Percentiles rank a stretch among this genome's conserved stretches.
Evolutionary conservation across 331 rosid species (phyloP).

Genomic region (Malus hybrid): DNA sequence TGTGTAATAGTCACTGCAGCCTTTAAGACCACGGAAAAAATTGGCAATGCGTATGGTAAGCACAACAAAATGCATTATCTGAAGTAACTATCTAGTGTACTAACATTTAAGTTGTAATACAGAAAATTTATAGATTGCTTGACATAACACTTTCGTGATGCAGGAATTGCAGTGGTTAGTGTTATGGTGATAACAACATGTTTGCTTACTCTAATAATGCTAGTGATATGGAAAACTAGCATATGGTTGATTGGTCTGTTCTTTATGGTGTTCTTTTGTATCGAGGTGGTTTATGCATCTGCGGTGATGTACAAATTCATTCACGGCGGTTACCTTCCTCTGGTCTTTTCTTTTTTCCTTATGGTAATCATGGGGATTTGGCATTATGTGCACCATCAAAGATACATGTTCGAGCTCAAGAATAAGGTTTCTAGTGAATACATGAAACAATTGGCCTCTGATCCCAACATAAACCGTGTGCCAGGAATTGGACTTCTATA

Average conservation of each 20-base stretch:
- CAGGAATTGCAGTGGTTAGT: conserved; percentile 71
- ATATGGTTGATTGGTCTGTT: conserved; percentile 37
- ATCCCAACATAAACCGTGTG: conserved; percentile 34
- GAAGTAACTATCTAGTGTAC: too few relatives aligned
- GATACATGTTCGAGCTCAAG: conserved; percentile 53
- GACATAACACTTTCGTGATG: not conserved
- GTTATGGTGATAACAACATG: conserved; percentile 60
- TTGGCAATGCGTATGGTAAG: conserved; percentile 69
- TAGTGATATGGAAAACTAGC: conserved; percentile 66
- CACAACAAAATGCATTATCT: not conserved
- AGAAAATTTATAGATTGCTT: not conserved
- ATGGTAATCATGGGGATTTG: conserved; percentile 51
- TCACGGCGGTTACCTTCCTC: conserved; percentile 64
- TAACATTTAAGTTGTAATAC: not conserved
- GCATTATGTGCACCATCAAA: conserved; percentile 67
- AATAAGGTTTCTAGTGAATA: conserved; percentile 59
- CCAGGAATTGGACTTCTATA: conserved; percentile 67
- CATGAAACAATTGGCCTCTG: conserved; percentile 25
- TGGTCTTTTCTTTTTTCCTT: conserved; percentile 31
- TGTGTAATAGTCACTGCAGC: conserved; percentile 50
- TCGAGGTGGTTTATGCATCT: conserved; percentile 37
- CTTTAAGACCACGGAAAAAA: conserved; percentile 56
- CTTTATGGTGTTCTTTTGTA: conserved; percentile 24
- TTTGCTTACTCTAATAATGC: conserved; percentile 57
- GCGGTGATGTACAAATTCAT: conserved; percentile 52